Evolutionary conservation across 495 filamentous ascomycete species (phyloP).

Genomic region (Daldinia decipiens): DNA sequence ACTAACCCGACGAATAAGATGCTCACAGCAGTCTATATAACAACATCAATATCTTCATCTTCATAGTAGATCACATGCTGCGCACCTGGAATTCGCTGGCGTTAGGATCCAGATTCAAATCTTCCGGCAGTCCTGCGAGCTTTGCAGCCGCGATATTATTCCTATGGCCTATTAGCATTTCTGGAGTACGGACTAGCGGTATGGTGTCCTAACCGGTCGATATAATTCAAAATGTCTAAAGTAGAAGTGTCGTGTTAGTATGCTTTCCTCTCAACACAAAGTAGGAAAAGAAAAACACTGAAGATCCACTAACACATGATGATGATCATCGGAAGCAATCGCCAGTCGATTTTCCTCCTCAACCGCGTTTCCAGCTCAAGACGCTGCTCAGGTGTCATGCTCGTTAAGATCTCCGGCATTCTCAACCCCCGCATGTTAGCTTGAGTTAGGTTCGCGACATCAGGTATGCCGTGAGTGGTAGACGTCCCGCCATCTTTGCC

Average conservation of each 20-base stretch:
- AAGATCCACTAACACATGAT: constrained; percentile 60
- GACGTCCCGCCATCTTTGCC: constrained; percentile 25
- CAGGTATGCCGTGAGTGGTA: constrained; percentile 20
- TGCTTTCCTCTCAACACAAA: background rate
- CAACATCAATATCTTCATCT: constrained; percentile 18
- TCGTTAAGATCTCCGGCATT: constrained; percentile 62
- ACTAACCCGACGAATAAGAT: constrained; percentile 80
- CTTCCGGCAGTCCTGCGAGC: constrained; percentile 59
- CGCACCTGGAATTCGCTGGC: constrained; percentile 61
- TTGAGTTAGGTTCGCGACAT: constrained; percentile 39
- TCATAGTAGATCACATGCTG: constrained; percentile 44
- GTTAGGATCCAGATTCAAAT: constrained; percentile 54
- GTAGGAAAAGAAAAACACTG: background rate
- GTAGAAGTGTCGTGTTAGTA: constrained; percentile 38
- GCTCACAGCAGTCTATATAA: constrained; percentile 65
- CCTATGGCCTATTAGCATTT: constrained; percentile 38
- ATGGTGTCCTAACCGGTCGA: constrained; percentile 70
- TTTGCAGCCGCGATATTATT: constrained; percentile 65
- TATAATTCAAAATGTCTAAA: constrained; percentile 82
- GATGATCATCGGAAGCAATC: constrained; percentile 71
- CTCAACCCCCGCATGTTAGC: constrained; percentile 47
- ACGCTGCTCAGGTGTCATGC: constrained; percentile 62
- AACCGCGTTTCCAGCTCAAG: constrained; percentile 59
- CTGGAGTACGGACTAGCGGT: constrained; percentile 1
- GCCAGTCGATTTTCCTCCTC: constrained; percentile 70